Evolutionary conservation across 164 flowering plant genomes (phyloP).

Genomic region (Magnolia changhungtana): DNA sequence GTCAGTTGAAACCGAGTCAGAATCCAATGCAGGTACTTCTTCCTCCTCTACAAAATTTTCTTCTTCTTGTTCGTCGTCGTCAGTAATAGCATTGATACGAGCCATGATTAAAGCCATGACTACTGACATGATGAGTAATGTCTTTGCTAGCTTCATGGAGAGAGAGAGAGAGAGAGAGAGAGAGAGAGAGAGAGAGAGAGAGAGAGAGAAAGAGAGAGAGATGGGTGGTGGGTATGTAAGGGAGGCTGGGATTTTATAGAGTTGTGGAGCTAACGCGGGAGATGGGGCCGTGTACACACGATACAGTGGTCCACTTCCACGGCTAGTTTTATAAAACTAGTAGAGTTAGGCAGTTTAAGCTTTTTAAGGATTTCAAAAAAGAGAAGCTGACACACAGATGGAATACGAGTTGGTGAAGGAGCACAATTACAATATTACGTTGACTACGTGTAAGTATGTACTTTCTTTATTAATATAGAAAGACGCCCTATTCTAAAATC

Average conservation of each 20-base stretch:
- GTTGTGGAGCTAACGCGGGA: neutral
- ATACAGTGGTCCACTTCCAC: no score
- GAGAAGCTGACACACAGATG: neutral
- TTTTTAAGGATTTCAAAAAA: no score
- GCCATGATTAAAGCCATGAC: neutral
- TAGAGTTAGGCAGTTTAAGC: no score
- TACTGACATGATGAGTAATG: conserved; percentile 6
- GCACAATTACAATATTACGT: neutral
- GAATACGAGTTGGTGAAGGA: neutral
- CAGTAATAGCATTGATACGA: neutral
- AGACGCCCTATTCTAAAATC: neutral
- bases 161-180: neutral
- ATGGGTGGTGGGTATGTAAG: neutral
- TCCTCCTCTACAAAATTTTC: neutral
- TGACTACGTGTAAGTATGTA: neutral
- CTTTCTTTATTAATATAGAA: no score
- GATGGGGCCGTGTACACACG: neutral
- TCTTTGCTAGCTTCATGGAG: conserved; percentile 2
- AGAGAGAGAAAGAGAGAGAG: no score
- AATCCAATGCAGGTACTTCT: neutral
- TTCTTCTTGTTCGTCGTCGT: conserved; percentile 1
- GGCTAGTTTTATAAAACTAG: no score
- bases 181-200: neutral
- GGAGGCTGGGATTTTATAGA: neutral
- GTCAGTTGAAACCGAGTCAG: neutral